These are phyloP conservation scores for Cercospora sesami DNA, from an alignment of 2,329 filamentous ascomycete genomes.

Conservation along the genomic window DNA sequence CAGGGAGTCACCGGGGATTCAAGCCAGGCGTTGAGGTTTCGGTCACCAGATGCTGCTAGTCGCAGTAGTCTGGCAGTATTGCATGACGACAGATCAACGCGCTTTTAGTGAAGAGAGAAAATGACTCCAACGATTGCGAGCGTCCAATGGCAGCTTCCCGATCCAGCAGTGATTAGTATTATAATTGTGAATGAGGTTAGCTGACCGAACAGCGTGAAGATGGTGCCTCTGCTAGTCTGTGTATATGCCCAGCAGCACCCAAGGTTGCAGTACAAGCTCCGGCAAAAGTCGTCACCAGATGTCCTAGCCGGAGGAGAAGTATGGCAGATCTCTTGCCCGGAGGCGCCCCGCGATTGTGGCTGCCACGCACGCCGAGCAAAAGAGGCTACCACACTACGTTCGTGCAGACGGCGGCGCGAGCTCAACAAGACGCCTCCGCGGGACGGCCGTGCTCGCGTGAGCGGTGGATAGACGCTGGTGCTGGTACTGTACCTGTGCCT, in stretches of 20 bases:
- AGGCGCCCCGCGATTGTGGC: slow-evolving; percentile 16
- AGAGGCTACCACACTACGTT: slow-evolving; percentile 4
- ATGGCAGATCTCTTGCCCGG: slow-evolving; percentile 9
- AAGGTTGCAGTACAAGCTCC: background rate
- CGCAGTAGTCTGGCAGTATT: background rate
- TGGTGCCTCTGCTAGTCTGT: background rate
- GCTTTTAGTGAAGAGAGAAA: background rate
- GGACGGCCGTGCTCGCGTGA: background rate
- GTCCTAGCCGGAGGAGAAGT: background rate
- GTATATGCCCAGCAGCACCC: background rate
- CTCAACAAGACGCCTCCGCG: background rate
- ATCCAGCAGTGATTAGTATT: background rate
- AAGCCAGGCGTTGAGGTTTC: background rate
- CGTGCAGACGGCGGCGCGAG: background rate
- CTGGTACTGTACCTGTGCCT: background rate
- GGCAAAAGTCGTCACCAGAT: slow-evolving; percentile 10
- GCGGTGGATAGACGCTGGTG: background rate
- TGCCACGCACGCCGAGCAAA: slow-evolving; percentile 16
- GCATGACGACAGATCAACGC: slow-evolving; percentile 2
- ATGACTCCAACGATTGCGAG: background rate
- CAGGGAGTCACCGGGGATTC: background rate
- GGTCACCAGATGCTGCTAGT: slow-evolving; percentile 4
- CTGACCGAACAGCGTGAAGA: background rate
- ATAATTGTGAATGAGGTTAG: background rate
- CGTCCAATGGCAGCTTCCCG: background rate